These are phyloP conservation scores for Ceratobasidium sp. DNA, from an alignment of 1,284 basidiomycete species.

Conservation along the genomic window DNA sequence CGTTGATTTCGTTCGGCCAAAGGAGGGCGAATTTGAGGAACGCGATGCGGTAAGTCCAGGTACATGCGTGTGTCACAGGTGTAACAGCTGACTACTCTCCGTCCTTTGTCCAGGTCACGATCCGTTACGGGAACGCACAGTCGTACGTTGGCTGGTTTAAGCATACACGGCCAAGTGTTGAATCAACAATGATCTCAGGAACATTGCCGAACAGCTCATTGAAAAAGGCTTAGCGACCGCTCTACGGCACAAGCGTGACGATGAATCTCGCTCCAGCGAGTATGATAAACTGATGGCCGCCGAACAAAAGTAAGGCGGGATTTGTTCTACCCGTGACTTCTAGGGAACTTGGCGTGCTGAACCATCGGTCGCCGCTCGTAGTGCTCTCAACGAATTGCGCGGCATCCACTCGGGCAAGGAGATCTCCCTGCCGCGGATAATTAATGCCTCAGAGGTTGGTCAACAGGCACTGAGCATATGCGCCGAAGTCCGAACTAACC, in stretches of 20 bases:
- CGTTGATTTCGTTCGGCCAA: slow-evolving; percentile 91
- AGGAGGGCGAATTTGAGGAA: slow-evolving; percentile 93
- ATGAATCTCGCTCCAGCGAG: slow-evolving; percentile 94
- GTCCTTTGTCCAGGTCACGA: slow-evolving; percentile 73
- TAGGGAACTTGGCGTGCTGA: slow-evolving; percentile 42
- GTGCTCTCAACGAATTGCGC: slow-evolving; percentile 82
- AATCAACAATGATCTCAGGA: slow-evolving; percentile 64
- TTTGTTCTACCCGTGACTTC: neutral
- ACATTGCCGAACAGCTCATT: slow-evolving; percentile 91
- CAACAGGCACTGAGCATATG: neutral
- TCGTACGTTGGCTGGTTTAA: slow-evolving; percentile 63
- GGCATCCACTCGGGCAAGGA: slow-evolving; percentile 97
- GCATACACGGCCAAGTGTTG: slow-evolving; percentile 4
- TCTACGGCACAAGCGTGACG: slow-evolving; percentile 92
- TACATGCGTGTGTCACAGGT: neutral
- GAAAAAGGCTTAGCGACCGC: slow-evolving; percentile 93
- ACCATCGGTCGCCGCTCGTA: slow-evolving; percentile 54
- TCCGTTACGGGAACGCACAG: slow-evolving; percentile 85
- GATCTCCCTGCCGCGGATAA: slow-evolving; percentile 68
- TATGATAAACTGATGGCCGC: slow-evolving; percentile 96
- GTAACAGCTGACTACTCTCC: neutral
- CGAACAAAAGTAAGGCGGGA: slow-evolving; percentile 80
- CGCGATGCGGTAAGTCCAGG: slow-evolving; percentile 65
- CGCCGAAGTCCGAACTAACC: slow-evolving; percentile 33
- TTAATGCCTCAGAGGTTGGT: slow-evolving; percentile 90